These are phyloP conservation scores for Penicillium sp. DNA, from an alignment of 2,329 filamentous ascomycete genomes.

Conservation along the genomic window DNA sequence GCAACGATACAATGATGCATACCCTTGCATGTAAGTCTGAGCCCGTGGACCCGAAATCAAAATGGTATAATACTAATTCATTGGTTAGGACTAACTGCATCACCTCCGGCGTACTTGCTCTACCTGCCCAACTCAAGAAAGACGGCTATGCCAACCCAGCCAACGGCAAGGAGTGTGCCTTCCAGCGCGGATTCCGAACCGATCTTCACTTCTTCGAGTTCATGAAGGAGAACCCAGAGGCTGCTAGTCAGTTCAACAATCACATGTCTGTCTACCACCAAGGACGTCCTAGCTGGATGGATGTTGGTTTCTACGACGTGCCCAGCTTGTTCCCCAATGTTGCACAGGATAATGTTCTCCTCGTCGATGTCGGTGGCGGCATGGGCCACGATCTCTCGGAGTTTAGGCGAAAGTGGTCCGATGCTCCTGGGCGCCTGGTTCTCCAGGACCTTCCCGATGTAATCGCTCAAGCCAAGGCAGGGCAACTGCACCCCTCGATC, in stretches of 20 bases:
- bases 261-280: conserved; percentile 30
- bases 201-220: conserved; percentile 30
- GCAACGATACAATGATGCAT: conserved; percentile 20
- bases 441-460: conserved; percentile 51
- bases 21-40: conserved; percentile 25
- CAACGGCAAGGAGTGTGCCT: conserved; percentile 23
- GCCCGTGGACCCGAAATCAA: neutral
- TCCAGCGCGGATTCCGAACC: conserved; percentile 30
- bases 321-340: conserved; percentile 13
- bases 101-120: conserved; percentile 22
- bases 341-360: conserved; percentile 21
- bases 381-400: conserved; percentile 43
- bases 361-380: conserved; percentile 47
- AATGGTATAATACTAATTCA: neutral
- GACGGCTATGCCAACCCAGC: conserved; percentile 28
- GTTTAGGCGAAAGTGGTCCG: conserved; percentile 39
- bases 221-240: conserved; percentile 20
- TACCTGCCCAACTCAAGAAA: conserved; percentile 29
- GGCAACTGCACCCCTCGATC: conserved; percentile 18
- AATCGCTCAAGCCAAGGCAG: conserved; percentile 22
- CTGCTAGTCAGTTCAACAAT: conserved; percentile 27
- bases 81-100: conserved; percentile 26
- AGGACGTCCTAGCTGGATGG: conserved; percentile 32
- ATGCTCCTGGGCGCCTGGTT: conserved; percentile 44
- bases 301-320: conserved; percentile 32